These are phyloP conservation scores for Pseudogymnoascus sp. DNA, from an alignment of 2,329 filamentous ascomycete species.

Conservation along the genomic window DNA sequence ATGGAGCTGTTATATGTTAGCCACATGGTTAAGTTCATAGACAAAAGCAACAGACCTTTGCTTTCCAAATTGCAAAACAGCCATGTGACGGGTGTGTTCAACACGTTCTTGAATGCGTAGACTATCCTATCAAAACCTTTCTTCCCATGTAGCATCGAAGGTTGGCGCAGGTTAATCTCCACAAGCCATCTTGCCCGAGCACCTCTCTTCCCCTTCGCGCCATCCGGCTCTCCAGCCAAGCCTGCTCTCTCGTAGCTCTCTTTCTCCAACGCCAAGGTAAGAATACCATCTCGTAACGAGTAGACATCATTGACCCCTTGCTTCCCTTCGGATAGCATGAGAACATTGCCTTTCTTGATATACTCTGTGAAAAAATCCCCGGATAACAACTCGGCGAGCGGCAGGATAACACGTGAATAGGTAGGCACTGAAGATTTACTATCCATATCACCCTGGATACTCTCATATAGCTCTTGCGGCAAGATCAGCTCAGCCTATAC, in stretches of 20 bases:
- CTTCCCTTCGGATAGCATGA: slow-evolving; percentile 78
- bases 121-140: slow-evolving; percentile 72
- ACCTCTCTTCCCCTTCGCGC: slow-evolving; percentile 49
- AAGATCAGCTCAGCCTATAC: slow-evolving; percentile 62
- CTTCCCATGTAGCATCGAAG: slow-evolving; percentile 75
- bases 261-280: slow-evolving; percentile 73
- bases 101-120: slow-evolving; percentile 72
- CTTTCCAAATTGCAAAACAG: slow-evolving; percentile 61
- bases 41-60: slow-evolving; percentile 34
- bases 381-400: slow-evolving; percentile 63
- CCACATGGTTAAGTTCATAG: not conserved
- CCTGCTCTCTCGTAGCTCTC: slow-evolving; percentile 78
- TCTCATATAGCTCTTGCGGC: slow-evolving; percentile 53
- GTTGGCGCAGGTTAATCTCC: slow-evolving; percentile 64
- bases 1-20: slow-evolving; percentile 34
- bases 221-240: slow-evolving; percentile 63
- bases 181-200: slow-evolving; percentile 71
- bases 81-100: slow-evolving; percentile 65
- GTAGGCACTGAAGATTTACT: slow-evolving; percentile 32
- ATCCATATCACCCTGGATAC: slow-evolving; percentile 47
- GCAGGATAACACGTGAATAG: slow-evolving; percentile 67
- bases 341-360: slow-evolving; percentile 64
- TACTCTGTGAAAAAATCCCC: slow-evolving; percentile 76
- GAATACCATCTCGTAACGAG: slow-evolving; percentile 58
- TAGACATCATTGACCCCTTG: slow-evolving; percentile 66